A percentile compares a stretch with the other conserved stretches of the same genome.
Conservation (phyloP, 495 filamentous ascomycete genomes). For the Aspergillus asperescens region DNA sequence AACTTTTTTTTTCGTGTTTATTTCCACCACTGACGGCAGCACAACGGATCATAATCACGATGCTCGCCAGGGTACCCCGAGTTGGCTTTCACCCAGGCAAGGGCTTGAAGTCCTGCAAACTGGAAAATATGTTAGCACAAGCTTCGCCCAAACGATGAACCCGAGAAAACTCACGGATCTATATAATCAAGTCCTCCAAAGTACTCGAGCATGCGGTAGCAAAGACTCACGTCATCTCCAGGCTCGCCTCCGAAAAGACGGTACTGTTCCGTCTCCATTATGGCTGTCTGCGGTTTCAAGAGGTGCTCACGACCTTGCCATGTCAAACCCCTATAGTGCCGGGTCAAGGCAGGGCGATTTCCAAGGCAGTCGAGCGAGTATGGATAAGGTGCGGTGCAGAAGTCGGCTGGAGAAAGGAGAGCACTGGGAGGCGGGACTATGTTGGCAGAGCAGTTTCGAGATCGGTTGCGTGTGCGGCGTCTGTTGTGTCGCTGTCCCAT, state of each 20-base stretch:
- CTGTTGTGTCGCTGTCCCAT: conserved; percentile 49
- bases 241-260: conserved; percentile 46
- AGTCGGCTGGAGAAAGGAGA: conserved; percentile 7
- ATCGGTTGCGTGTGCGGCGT: conserved; percentile 43
- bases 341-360: conserved; percentile 34
- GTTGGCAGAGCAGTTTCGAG: conserved; percentile 27
- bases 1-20: neutral
- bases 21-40: neutral
- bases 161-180: conserved; percentile 33
- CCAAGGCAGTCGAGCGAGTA: conserved; percentile 11
- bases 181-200: conserved; percentile 48
- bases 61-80: neutral
- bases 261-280: conserved; percentile 35
- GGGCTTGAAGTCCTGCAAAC: conserved; percentile 14
- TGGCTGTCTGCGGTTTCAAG: conserved; percentile 21
- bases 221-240: conserved; percentile 42
- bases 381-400: conserved; percentile 9
- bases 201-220: conserved; percentile 46
- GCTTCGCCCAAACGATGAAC: neutral
- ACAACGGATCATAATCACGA: neutral
- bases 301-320: conserved; percentile 34
- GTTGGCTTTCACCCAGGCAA: conserved; percentile 17
- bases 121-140: neutral
- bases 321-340: conserved; percentile 38
- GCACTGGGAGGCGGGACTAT: conserved; percentile 10